These are phyloP conservation scores for Aspergillus sp. DNA, from an alignment of 2,329 filamentous ascomycete genomes.

Conservation along the genomic window DNA sequence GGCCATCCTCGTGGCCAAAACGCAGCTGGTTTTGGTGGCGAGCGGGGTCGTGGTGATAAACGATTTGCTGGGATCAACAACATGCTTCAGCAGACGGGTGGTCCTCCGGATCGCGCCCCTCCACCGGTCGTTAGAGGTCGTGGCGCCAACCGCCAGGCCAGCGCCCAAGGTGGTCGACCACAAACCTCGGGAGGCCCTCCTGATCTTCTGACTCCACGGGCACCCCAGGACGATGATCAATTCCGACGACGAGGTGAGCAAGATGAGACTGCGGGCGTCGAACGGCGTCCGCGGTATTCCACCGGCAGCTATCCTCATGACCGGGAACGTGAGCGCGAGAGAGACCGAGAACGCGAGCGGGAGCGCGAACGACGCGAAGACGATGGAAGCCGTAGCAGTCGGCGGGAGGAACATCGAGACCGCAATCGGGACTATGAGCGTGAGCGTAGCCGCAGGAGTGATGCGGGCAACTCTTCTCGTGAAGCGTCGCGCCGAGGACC, in stretches of 20 bases:
- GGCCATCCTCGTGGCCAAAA: slow-evolving; percentile 36
- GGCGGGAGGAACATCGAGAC: slow-evolving; percentile 38
- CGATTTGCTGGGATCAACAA: slow-evolving; percentile 47
- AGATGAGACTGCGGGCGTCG: slow-evolving; percentile 30
- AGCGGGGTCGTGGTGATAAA: slow-evolving; percentile 44
- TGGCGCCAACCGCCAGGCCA: slow-evolving; percentile 36
- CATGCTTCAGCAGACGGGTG: slow-evolving; percentile 44
- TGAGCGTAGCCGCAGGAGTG: slow-evolving; percentile 34
- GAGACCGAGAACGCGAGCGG: slow-evolving; percentile 25
- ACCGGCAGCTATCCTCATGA: slow-evolving; percentile 21
- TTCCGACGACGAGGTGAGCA: slow-evolving; percentile 28
- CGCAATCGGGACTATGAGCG: slow-evolving; percentile 31
- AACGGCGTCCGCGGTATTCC: slow-evolving; percentile 33
- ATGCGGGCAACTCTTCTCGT: slow-evolving; percentile 21
- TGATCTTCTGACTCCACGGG: slow-evolving; percentile 33
- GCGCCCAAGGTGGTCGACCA: slow-evolving; percentile 29
- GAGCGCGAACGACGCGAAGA: slow-evolving; percentile 29
- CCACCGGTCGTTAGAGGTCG: slow-evolving; percentile 40
- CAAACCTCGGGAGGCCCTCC: slow-evolving; percentile 28
- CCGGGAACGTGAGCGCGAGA: slow-evolving; percentile 29
- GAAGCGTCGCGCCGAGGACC: slow-evolving; percentile 31
- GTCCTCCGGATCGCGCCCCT: slow-evolving; percentile 30
- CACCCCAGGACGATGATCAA: slow-evolving; percentile 23
- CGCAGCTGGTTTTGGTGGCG: slow-evolving; percentile 33
- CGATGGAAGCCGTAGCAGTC: slow-evolving; percentile 22